Evolutionary conservation across 129 eudicot species (phyloP), one percentile per base, ranked within the genome.

Genomic region (Artemisia annua): DNA sequence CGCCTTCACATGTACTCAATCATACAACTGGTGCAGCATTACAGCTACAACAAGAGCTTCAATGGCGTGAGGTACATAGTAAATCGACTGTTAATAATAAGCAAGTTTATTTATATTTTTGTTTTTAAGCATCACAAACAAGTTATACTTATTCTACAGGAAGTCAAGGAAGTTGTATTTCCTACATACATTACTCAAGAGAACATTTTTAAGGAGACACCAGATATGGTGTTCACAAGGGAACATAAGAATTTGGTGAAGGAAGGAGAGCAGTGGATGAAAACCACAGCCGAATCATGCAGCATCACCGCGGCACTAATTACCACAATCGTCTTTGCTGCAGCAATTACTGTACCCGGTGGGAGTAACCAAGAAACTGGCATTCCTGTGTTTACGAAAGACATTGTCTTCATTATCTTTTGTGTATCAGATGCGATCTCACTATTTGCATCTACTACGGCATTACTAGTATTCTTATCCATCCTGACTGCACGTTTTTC

Each of bases 401-500:
- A 30, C 10, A 7, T 8, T 8, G 73, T 75, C 11, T 81, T 76
- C 55, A 16, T 60, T 5, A 46, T 81, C 4, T 81, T 81, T 32
- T 79, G 53, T 4, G 12, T 76, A 58, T 56, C 81, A 11, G 81
- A 81, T 50, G 85, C 78, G 19, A 66, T 81, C 19, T 75, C 81
- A 50, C 62, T 81, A 66, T 81, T 77, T 49, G 20, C 78, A 56
- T 80, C 83, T 5, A 67, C 56, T 22, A 55, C 63, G 2, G 30
- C 75, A 61, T 57, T 79, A 48, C 63, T 79, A 2, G 68, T 79
- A 39, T 72, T 79, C 59, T 66, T 79, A 24, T 69, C 83, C 1
- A 72, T 75, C 24, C 65, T 75, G 14, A 81, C 78, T 1, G 80
- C 78, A 70, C 69, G 85, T 4, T 81, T 69, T 81, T 43, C 85